phyloP scores from a whole-genome alignment of 148 eudicot species.

The Drosera capensis region DNA sequence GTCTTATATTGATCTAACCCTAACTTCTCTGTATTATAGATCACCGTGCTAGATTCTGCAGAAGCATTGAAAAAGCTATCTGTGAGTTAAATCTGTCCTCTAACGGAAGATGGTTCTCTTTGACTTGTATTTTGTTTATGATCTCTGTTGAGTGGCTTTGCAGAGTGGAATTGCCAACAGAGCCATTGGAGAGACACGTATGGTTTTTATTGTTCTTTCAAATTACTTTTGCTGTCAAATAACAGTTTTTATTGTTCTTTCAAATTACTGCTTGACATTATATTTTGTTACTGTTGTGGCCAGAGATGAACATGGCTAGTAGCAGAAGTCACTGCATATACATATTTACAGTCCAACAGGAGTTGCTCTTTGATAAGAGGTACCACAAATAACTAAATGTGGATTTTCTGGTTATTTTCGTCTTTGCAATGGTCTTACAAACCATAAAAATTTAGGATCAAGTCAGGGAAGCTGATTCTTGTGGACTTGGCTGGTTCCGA shows the following conservation, averaged over 20 bases:
- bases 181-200: slow-evolving; percentile 95
- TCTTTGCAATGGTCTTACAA: neutral
- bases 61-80: slow-evolving; percentile 58
- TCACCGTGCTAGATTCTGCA: slow-evolving; percentile 35
- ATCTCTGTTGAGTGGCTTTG: slow-evolving; percentile 8
- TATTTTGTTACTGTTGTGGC: neutral
- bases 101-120: neutral
- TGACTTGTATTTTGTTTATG: neutral
- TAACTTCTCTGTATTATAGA: slow-evolving; percentile 23
- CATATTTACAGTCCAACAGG: slow-evolving; percentile 57
- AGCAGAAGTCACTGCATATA: slow-evolving; percentile 87
- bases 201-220: neutral
- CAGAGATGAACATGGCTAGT: slow-evolving; percentile 91
- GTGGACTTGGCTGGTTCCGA: slow-evolving; percentile 96
- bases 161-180: slow-evolving; percentile 76
- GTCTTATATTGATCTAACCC: neutral
- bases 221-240: neutral
- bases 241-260: neutral
- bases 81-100: slow-evolving; percentile 28
- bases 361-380: slow-evolving; percentile 47
- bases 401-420: neutral
- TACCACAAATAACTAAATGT: slow-evolving; percentile 4
- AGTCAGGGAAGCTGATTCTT: slow-evolving; percentile 59
- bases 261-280: neutral
- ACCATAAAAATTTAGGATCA: slow-evolving; percentile 20